Percentiles rank a stretch among this genome's conserved stretches.
These are phyloP conservation scores for Plasmodium fragile DNA, from an alignment of 169 alveolate genomes.

Conservation along the genomic window DNA sequence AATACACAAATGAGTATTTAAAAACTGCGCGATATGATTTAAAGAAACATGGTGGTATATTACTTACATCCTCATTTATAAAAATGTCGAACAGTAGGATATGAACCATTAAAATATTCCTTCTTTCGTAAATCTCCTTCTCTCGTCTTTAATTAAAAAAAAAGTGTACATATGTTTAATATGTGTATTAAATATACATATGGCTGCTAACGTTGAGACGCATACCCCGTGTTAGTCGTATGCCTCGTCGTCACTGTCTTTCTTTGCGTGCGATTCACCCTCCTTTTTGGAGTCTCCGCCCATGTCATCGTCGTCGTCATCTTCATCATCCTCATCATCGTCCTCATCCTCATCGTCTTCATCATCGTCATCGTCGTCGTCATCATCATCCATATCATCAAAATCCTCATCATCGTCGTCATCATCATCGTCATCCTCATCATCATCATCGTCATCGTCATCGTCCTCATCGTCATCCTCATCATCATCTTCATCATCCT, in stretches of 20 bases:
- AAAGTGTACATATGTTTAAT: too few species aligned
- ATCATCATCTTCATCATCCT: constrained; percentile 56
- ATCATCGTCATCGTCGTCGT: constrained; percentile 49
- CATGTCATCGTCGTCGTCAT: constrained; percentile 42
- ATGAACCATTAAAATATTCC: neutral
- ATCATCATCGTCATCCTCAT: constrained; percentile 50
- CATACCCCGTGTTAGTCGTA: constrained; percentile 13
- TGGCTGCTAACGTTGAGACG: neutral
- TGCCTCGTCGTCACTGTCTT: constrained; percentile 65
- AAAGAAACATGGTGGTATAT: constrained; percentile 22
- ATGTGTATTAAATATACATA: neutral
- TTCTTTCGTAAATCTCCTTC: neutral
- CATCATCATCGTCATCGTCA: constrained; percentile 59
- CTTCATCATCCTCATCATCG: constrained; percentile 65
- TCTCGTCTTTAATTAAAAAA: neutral
- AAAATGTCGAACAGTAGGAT: constrained; percentile 1
- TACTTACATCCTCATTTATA: constrained; percentile 26
- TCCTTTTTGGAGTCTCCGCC: constrained; percentile 38
- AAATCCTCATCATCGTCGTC: constrained; percentile 68
- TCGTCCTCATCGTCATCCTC: constrained; percentile 60
- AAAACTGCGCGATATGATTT: constrained; percentile 28
- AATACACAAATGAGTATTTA: constrained; percentile 39
- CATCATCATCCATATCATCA: constrained; percentile 62
- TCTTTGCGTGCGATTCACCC: constrained; percentile 43
- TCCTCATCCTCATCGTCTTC: constrained; percentile 66